Evolutionary conservation across 371 early-diverging fungal species (phyloP), one percentile per base, ranked within the genome.

Genomic region (Apophysomyces variabilis): DNA sequence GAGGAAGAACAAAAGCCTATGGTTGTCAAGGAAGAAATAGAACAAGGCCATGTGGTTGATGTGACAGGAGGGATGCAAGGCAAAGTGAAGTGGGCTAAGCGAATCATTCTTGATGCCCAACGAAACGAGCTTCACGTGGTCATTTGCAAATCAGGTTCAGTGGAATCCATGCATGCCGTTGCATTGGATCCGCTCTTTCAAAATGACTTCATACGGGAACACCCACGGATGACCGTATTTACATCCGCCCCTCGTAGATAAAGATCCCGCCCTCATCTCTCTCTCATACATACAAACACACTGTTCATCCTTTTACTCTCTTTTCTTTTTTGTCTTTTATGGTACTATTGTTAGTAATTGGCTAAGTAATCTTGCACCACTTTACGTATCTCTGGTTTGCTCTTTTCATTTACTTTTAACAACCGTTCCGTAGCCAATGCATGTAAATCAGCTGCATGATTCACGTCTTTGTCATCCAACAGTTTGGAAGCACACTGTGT

Each of bases 391-490:
- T 65, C 58, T 38, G 72, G 65, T 16, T 66, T 63, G 47, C 60
- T 66, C 14, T 70, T 66, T 38, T 72, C 58, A 58, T 82, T 71
- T 1, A 74, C 66, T 18, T 66, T 67, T 44, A 88, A 70, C 67
- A 91, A 69, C 18, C 92, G 89, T 63, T 91, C 90, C 8, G 89
- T 88, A n/a, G 92, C 87, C 37, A 91, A 71, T 4, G 71, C 81
- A 45, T 83, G 77, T 68, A 89, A 69, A 59, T 86, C 85, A 39
- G 74, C 69, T 7, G 80, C 81, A 68, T 86, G 66, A 60, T 85
- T 44, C 61, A 76, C 66, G 61, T 71, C 58, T 70, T 77, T 61
- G 66, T 79, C 43, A 61, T 75, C 36, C 41, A 75, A 57, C 35
- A 85, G 68, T 46, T 81, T 80, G 54, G 74, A 76, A 26, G 79